phyloP scores from a whole-genome alignment of 2,329 filamentous ascomycete species.

The Diaporthe citri region DNA sequence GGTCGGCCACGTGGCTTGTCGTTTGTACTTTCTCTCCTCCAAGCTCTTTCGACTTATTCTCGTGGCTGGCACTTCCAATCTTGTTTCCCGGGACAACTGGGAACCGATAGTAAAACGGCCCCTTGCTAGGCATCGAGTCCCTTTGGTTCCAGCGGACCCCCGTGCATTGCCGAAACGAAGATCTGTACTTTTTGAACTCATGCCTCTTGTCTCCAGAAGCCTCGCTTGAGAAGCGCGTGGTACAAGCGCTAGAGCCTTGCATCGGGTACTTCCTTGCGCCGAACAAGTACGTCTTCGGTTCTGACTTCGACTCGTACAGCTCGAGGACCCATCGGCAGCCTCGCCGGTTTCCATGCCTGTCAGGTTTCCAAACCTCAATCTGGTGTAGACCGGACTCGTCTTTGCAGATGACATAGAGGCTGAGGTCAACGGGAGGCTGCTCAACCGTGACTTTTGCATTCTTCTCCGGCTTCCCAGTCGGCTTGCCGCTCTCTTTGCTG shows the following conservation, averaged over 20 bases:
- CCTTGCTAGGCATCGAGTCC: conserved; percentile 49
- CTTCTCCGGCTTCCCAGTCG: not conserved
- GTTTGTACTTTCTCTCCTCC: not conserved
- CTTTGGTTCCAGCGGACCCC: conserved; percentile 72
- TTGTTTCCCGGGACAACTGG: not conserved
- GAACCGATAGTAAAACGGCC: not conserved
- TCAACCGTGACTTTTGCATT: not conserved
- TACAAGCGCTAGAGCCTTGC: conserved; percentile 50
- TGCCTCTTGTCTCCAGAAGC: conserved; percentile 53
- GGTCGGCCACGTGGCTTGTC: not conserved
- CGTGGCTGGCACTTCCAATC: not conserved
- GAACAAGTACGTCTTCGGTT: conserved; percentile 72
- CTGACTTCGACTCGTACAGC: conserved; percentile 76
- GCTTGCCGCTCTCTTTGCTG: not conserved
- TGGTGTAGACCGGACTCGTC: conserved; percentile 76
- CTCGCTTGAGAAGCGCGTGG: conserved; percentile 54
- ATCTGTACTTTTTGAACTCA: conserved; percentile 65
- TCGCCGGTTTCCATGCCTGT: conserved; percentile 45
- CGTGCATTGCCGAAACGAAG: conserved; percentile 70
- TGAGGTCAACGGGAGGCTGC: conserved; percentile 44
- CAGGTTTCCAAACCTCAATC: conserved; percentile 60
- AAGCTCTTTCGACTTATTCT: not conserved
- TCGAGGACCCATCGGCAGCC: conserved; percentile 51
- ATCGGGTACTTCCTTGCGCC: conserved; percentile 64
- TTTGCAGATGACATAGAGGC: conserved; percentile 73